Evolutionary conservation across 2,329 filamentous ascomycete species (phyloP), one percentile per base, ranked within the genome.

Genomic region (Ophiostoma novo-ulmi): DNA sequence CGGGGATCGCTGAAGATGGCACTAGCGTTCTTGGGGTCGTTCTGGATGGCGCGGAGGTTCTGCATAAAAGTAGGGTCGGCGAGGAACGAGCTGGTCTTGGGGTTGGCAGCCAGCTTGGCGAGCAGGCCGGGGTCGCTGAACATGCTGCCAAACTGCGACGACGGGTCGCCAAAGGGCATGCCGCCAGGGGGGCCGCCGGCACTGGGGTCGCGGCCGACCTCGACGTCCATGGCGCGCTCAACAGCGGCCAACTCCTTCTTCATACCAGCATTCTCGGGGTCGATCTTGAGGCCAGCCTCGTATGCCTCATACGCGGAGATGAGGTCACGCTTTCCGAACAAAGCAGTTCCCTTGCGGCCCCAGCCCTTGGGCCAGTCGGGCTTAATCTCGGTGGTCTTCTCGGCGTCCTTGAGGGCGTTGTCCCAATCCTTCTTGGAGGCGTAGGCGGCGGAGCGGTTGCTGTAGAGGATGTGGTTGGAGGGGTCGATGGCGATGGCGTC

Each of bases 291-390:
- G n/a, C 94, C 95, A 79, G 96, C 88, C 78, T 97, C 91, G 80
- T 96, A 99, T 31, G 96, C 93, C 77, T 97, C 93, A 74, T 90
- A 87, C 44, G 95, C 93, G 67, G 88, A 91, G 68, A 95, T 84
- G 31, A 98, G 85, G 79, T 99, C 93, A 69, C 94, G 92, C 72
- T 89, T 84, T 65, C 95, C 95, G 80, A 97, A 95, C 44, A 94
- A 85, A 70, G 95, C 95, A 74, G 93, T 90, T 75, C 94, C 95
- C 80, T 97, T 97, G 73, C 95, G 89, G 72, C 91, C 90, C 91
- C 93, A 97, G 75, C 95, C 95, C 83, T 98, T 98, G 72, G 93
- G 89, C 95, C 95, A 99, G 84, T 98, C 95, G 14, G 94, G 91
- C 85, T 99, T 98, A 80, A 99, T 84, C 81, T 97, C 88, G 70